Evolutionary conservation across 805 yeast genomes (phyloP), one percentile per base, ranked within the genome.

Genomic region (Saturnispora ahearnii): DNA sequence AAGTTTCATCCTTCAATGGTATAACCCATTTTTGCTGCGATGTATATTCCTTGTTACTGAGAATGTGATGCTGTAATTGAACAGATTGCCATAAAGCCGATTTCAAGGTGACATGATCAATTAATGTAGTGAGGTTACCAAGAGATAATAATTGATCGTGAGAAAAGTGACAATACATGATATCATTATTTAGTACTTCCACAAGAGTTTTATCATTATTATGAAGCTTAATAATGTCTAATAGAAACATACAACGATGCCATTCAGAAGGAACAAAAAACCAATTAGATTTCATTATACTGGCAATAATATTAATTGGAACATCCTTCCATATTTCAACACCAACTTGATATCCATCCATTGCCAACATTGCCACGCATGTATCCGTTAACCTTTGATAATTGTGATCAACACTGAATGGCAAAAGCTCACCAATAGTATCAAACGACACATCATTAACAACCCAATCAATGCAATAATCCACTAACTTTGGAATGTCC

Each of bases 231-330:
- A 48, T 32, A 29, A 48, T 41, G 9, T 48, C 46, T 28, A 48
- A 15, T 5, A 48, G 18, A 36, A 78, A 77, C 29, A 73, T 52
- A 41, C 78, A 74, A 47, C 83, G 64, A 41, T 76, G 80, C 79
- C 79, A 76, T 57, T 78, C 83, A 2, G 70, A 68, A 2, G 78
- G 77, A 4, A 76, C 76, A 58, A 73, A 78, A 54, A 78, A 77
- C 21, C 72, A 73, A 55, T 78, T 79, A 15, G 71, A 65, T 0
- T 75, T 71, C 12, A 77, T 67, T 5, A 75, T 74, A 28, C 70
- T 72, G 0, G 72, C 66, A 13, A 75, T 67, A 5, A 76, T 62
- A 1, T 63, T 54, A 0, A 59, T 60, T 0, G 81, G 79, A 10
- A 78, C 65, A 0, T 66, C 71, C 51, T 69, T 73, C 82, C 82